Evolutionary conservation across 2,329 filamentous ascomycete genomes (phyloP).

Genomic region (Stylonectria norvegica): DNA sequence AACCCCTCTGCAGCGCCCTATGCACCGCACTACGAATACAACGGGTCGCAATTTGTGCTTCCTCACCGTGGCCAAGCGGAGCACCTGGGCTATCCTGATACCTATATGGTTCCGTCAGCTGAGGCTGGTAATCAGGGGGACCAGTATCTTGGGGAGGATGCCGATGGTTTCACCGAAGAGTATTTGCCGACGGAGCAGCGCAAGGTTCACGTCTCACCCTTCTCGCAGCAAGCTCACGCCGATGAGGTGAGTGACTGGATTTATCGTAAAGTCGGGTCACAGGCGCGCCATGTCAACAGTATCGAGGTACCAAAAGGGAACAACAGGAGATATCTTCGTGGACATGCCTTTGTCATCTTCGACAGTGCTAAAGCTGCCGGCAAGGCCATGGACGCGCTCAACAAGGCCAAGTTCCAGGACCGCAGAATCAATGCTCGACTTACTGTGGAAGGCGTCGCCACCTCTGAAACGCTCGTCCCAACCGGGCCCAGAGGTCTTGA

Average conservation of each 20-base stretch:
- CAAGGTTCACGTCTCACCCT: slow-evolving; percentile 26
- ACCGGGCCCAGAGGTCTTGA: slow-evolving; percentile 8
- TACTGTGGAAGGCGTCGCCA: slow-evolving; percentile 16
- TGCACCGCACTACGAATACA: slow-evolving; percentile 11
- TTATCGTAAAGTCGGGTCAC: slow-evolving; percentile 18
- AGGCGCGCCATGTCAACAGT: too few species aligned
- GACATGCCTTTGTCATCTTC: slow-evolving; percentile 27
- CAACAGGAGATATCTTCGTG: slow-evolving; percentile 22
- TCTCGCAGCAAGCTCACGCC: slow-evolving; percentile 20
- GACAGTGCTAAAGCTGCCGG: slow-evolving; percentile 18
- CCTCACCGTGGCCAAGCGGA: slow-evolving; percentile 15
- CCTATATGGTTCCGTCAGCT: neutral
- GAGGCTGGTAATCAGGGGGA: too few species aligned
- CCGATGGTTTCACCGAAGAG: too few species aligned
- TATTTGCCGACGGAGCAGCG: slow-evolving; percentile 15
- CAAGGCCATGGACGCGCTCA: slow-evolving; percentile 23
- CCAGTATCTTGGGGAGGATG: too few species aligned
- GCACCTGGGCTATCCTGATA: slow-evolving; percentile 1
- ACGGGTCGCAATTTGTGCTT: slow-evolving; percentile 12
- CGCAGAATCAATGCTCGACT: slow-evolving; percentile 23
- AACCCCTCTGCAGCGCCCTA: slow-evolving; percentile 8
- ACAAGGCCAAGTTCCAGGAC: slow-evolving; percentile 23
- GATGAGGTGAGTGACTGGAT: slow-evolving; percentile 30
- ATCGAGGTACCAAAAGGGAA: slow-evolving; percentile 26
- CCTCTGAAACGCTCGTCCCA: slow-evolving; percentile 3